Evolutionary conservation across 1,284 basidiomycete species (phyloP).

Genomic region (Ceratobasidium sp.): DNA sequence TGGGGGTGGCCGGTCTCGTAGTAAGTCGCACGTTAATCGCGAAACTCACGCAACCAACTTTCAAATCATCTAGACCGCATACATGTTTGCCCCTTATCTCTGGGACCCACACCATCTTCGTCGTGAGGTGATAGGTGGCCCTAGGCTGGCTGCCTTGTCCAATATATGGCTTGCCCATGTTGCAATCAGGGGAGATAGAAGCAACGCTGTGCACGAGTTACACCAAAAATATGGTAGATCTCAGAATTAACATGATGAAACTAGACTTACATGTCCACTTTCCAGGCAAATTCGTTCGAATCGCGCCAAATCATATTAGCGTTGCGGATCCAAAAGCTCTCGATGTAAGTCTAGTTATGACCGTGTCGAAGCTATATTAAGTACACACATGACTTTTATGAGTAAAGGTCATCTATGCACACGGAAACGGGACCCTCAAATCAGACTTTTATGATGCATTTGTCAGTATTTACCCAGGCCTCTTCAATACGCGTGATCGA

Average conservation of each 20-base stretch:
- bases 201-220: slow-evolving; percentile 74
- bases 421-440: slow-evolving; percentile 82
- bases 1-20: background rate
- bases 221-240: slow-evolving; percentile 76
- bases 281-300: slow-evolving; percentile 77
- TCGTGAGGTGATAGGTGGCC: slow-evolving; percentile 65
- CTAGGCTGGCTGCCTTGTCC: slow-evolving; percentile 74
- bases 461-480: slow-evolving; percentile 50
- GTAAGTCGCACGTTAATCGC: background rate
- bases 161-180: slow-evolving; percentile 78
- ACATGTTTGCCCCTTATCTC: slow-evolving; percentile 7
- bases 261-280: background rate
- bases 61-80: background rate
- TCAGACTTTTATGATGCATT: slow-evolving; percentile 82
- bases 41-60: background rate
- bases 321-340: slow-evolving; percentile 77
- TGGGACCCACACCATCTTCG: background rate
- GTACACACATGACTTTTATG: background rate
- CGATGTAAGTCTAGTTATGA: background rate
- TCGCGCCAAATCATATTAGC: slow-evolving; percentile 87
- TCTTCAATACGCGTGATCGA: slow-evolving; percentile 87
- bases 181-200: slow-evolving; percentile 73
- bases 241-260: background rate
- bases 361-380: background rate
- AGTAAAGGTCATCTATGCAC: slow-evolving; percentile 67